Evolutionary conservation across 2,329 filamentous ascomycete genomes (phyloP).

Genomic region (Cryphonectria nitschkei): DNA sequence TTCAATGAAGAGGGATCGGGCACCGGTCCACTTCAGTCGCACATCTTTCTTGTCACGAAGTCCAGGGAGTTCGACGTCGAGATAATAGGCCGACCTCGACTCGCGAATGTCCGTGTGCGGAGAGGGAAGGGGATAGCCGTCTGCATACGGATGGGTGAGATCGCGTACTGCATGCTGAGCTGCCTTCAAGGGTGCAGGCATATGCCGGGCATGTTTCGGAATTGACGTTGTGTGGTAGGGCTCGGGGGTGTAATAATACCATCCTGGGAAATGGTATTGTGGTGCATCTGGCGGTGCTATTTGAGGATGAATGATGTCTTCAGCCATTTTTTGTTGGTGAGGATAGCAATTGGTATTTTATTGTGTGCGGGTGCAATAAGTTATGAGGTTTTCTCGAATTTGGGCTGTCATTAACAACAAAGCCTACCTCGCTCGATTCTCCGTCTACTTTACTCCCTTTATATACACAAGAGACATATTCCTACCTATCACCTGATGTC

Average conservation of each 20-base stretch:
- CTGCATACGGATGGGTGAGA: slow-evolving; percentile 5
- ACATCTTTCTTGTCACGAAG: slow-evolving; percentile 12
- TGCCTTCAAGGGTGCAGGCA: slow-evolving; percentile 1
- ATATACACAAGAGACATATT: neutral
- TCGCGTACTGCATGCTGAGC: slow-evolving; percentile 16
- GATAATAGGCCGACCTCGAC: slow-evolving; percentile 5
- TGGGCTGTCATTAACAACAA: neutral
- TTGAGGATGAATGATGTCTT: slow-evolving; percentile 8
- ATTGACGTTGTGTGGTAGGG: slow-evolving; percentile 14
- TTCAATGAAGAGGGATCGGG: slow-evolving; percentile 9
- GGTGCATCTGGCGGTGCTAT: slow-evolving; percentile 5
- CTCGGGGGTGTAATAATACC: slow-evolving; percentile 12
- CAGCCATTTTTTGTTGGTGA: slow-evolving; percentile 1
- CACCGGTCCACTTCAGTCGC: slow-evolving; percentile 12
- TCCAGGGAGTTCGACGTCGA: slow-evolving; percentile 7
- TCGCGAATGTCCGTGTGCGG: slow-evolving; percentile 13
- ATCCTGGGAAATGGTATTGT: slow-evolving; percentile 2
- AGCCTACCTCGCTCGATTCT: neutral
- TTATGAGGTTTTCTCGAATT: neutral
- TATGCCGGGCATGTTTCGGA: neutral
- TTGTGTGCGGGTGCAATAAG: neutral
- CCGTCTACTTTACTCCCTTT: neutral
- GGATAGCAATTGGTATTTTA: neutral
- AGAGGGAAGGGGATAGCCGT: slow-evolving; percentile 5
- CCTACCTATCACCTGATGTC: neutral